Conservation (phyloP, 352 stramenopile genomes). For the Pythium brassicae region DNA sequence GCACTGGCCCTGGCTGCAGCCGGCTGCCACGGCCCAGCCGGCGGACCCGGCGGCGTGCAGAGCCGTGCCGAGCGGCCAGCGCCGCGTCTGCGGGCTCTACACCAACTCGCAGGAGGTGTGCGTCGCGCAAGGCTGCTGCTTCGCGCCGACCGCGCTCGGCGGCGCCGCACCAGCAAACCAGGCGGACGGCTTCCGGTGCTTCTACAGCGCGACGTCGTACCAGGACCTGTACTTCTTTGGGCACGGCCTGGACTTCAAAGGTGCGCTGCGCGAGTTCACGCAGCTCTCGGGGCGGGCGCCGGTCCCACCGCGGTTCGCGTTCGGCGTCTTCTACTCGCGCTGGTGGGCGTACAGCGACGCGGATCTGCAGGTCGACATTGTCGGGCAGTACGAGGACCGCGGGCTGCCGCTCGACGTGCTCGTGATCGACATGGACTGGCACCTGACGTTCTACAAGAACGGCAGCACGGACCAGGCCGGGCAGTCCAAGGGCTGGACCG, state of each 20-base stretch:
- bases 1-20: slow-evolving; percentile 23
- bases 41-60: slow-evolving; percentile 5
- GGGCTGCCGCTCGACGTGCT: slow-evolving; percentile 42
- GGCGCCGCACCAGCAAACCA: neutral
- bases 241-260: slow-evolving; percentile 34
- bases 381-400: slow-evolving; percentile 24
- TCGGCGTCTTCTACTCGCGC: slow-evolving; percentile 47
- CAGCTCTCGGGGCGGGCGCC: slow-evolving; percentile 27
- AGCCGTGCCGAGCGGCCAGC: slow-evolving; percentile 12
- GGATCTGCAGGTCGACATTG: slow-evolving; percentile 27
- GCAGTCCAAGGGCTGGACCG: slow-evolving; percentile 35
- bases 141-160: slow-evolving; percentile 3
- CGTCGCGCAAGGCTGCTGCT: slow-evolving; percentile 26
- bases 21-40: neutral
- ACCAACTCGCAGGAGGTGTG: slow-evolving; percentile 16
- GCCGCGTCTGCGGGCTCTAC: slow-evolving; percentile 22
- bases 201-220: slow-evolving; percentile 25
- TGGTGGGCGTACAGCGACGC: slow-evolving; percentile 44
- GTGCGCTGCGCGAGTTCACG: slow-evolving; percentile 38
- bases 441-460: slow-evolving; percentile 43
- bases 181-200: slow-evolving; percentile 21
- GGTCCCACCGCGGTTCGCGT: slow-evolving; percentile 24
- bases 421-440: slow-evolving; percentile 66
- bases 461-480: slow-evolving; percentile 20
- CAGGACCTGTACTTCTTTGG: slow-evolving; percentile 49